A percentile compares a stretch with the other conserved stretches of the same genome.
Evolutionary conservation across 169 alveolate genomes (phyloP).

Genomic region (Plasmodium vivax): DNA sequence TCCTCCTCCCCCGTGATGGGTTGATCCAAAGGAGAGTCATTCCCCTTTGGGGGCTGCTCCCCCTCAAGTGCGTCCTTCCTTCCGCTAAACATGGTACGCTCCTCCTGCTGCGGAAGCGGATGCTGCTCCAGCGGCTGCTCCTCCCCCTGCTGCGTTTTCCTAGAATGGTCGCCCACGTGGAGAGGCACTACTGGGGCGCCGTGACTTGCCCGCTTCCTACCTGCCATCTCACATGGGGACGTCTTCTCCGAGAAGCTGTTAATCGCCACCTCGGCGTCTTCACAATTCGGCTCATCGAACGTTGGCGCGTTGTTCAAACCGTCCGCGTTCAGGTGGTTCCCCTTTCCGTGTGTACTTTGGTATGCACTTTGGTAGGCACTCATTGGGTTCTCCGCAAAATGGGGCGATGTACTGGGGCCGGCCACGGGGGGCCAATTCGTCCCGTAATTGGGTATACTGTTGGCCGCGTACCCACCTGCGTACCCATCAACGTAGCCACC

Average conservation of each 20-base stretch:
- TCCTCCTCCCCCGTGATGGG: not conserved
- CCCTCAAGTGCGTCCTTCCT: not conserved
- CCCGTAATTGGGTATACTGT: not conserved
- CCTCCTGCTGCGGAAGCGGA: not conserved
- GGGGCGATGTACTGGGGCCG: not conserved
- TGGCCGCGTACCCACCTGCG: not conserved
- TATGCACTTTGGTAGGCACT: not conserved
- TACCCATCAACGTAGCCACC: not conserved
- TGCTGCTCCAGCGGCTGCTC: no score
- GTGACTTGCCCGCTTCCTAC: not conserved
- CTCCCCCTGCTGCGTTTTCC: not conserved
- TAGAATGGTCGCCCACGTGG: no score
- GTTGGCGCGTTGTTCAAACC: not conserved
- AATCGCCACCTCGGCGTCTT: not conserved
- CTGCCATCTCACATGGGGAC: not conserved
- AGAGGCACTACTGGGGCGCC: not conserved
- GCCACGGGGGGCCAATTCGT: not conserved
- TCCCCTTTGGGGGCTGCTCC: not conserved
- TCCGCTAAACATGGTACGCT: not conserved
- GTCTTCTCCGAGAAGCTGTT: not conserved
- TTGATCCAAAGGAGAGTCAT: not conserved
- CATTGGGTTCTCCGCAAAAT: not conserved
- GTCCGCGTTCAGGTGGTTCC: not conserved
- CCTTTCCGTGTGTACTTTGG: not conserved
- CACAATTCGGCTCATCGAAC: not conserved